Base-by-base conservation (phyloP, 345 rosid genomes). In the Hevea brasiliensis region DNA sequence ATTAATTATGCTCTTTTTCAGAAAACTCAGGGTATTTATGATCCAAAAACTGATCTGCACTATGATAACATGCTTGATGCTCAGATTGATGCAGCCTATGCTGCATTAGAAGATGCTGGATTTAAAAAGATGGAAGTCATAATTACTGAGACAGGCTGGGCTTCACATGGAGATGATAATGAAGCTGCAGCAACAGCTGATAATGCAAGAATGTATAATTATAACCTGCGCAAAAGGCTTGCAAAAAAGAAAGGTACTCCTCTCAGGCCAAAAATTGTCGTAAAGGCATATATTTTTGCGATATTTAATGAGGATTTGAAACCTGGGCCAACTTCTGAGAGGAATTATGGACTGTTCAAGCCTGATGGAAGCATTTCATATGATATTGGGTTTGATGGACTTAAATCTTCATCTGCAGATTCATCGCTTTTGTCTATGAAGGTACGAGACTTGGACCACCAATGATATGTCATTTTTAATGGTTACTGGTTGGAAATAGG, bases 31-130 rank as follows among this genome's bases (percentile, higher is more conserved):
- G 99, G 99, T 56, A 85, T 90, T 27, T 75, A 83, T 76, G 99
- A 96, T 74, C 35, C 79, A 8, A 87, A 87, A 79, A 90, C 90
- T 20, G 72, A 88, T 69, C 74, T 96, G 61, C 98, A 74, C 69
- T 96, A 96, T 54, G 98, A 96, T 79, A 96, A 96, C 84, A 86
- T 96, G 96, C 97, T 96, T 68, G 99, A 96, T 84, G 99, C 99
- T 68, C 97, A 91, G 84, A 89, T 95, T 35, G 99, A 95, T 83
- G 99, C 98, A 0, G 85, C 99, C 32, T 95, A 95, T 81, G 87
- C 88, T 81, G 99, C 99, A 37, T 63, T 95, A 59, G 85, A 88
- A 70, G 86, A 89, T 76, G 94, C 97, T 63, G 99, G 98, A 40
- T 88, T 80, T 71, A 77, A 72, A 62, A 87, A 87, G 85, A 93